Evolutionary conservation across 78 protist species (phyloP).

Genomic region (Dictyostelium purpureum): DNA sequence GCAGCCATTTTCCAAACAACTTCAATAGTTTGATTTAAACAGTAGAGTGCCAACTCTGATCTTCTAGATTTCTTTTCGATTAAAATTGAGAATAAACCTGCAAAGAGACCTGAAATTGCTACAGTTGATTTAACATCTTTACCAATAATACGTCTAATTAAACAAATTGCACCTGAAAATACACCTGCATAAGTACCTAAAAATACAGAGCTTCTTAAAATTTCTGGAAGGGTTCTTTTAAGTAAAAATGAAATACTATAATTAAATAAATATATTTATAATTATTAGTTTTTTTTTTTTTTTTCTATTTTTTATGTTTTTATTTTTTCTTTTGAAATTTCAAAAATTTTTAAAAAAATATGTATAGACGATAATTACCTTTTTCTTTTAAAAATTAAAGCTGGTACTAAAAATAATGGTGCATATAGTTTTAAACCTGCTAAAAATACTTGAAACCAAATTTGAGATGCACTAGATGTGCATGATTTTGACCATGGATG

Average conservation of each 20-base stretch:
- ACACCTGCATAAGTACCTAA: slow-evolving; percentile 74
- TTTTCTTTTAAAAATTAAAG: slow-evolving; percentile 65
- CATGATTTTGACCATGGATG: slow-evolving; percentile 67
- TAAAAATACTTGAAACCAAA: slow-evolving; percentile 54
- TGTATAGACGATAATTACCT: slow-evolving; percentile 9
- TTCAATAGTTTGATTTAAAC: slow-evolving; percentile 64
- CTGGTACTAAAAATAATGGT: slow-evolving; percentile 59
- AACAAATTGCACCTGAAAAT: slow-evolving; percentile 46
- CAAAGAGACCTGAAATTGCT: slow-evolving; percentile 62
- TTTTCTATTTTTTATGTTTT: neutral
- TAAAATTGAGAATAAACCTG: slow-evolving; percentile 72
- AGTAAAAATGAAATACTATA: slow-evolving; percentile 29
- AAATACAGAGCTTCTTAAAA: slow-evolving; percentile 63
- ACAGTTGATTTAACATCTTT: slow-evolving; percentile 40
- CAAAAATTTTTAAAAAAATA: neutral
- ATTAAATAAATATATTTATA: neutral
- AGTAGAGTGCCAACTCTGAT: slow-evolving; percentile 72
- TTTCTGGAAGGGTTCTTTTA: slow-evolving; percentile 65
- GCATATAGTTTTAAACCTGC: slow-evolving; percentile 76
- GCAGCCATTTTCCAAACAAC: slow-evolving; percentile 75
- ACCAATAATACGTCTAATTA: slow-evolving; percentile 32
- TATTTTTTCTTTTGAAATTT: neutral
- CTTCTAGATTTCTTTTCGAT: slow-evolving; percentile 75
- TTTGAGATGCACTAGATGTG: neutral
- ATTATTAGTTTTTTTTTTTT: neutral